Conservation (phyloP, 2,329 filamentous ascomycete genomes). For the Xylariales sp. region DNA sequence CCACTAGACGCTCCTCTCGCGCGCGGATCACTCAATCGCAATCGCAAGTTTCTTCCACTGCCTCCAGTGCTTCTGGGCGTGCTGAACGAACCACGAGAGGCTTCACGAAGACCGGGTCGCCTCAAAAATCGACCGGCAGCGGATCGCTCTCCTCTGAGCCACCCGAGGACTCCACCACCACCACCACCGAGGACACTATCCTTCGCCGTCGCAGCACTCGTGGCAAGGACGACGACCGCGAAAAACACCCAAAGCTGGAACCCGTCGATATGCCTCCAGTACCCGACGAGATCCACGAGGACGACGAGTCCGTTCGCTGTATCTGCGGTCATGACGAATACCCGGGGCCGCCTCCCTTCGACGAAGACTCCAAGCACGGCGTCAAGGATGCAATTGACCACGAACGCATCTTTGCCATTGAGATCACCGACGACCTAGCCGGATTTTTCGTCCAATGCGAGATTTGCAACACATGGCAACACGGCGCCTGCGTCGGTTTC, state of each 20-base stretch:
- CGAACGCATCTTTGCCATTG: slow-evolving; percentile 68
- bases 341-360: slow-evolving; percentile 79
- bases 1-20: slow-evolving; percentile 89
- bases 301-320: slow-evolving; percentile 95
- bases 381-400: slow-evolving; percentile 68
- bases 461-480: slow-evolving; percentile 97
- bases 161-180: slow-evolving; percentile 67
- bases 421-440: slow-evolving; percentile 84
- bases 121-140: slow-evolving; percentile 79
- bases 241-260: slow-evolving; percentile 58
- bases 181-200: slow-evolving; percentile 68
- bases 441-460: slow-evolving; percentile 99
- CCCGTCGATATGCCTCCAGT: slow-evolving; percentile 59
- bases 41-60: slow-evolving; percentile 81
- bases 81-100: slow-evolving; percentile 79
- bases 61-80: slow-evolving; percentile 81
- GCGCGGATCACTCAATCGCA: slow-evolving; percentile 82
- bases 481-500: slow-evolving; percentile 96
- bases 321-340: slow-evolving; percentile 96
- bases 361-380: slow-evolving; percentile 63
- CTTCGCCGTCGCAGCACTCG: slow-evolving; percentile 84
- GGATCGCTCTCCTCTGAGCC: slow-evolving; percentile 78
- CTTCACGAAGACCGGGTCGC: slow-evolving; percentile 77
- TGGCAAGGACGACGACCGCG: slow-evolving; percentile 71
- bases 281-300: slow-evolving; percentile 80